Evolutionary conservation across 176 grass and related monocot species (phyloP), one percentile per base, ranked within the genome.

Genomic region (Hordeum marinum): DNA sequence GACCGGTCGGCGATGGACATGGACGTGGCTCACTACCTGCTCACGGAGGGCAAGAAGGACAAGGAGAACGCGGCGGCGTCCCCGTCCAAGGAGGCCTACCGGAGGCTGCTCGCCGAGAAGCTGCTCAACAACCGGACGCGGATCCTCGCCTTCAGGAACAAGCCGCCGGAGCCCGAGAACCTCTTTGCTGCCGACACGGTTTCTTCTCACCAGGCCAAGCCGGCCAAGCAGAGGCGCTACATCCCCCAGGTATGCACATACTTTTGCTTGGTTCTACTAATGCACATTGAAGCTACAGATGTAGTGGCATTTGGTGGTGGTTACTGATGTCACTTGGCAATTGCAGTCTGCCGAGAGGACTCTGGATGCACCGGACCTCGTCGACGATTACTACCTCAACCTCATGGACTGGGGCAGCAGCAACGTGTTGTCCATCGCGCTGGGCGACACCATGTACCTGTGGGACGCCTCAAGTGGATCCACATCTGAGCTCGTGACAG

Each of bases 101-200:
- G 89, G 76, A 94, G 78, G 89, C 84, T 94, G 64, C 92, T 94
- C 9, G 89, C 89, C 1, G 89, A 91, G 86, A 94, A 89, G 80
- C 87, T 94, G 42, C 81, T 94, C 58, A 94, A 87, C 83, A 89
- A 91, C 72, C 82, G 92, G 78, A 89, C 86, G 3, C 71, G 92
- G 75, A 94, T 94, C 67, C 87, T 94, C 31, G 75, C 89, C 63
- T 94, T 94, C 81, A 80, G 90, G 76, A 94, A 91, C 81, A 94
- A 89, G 84, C 92, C 87, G 0, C 92, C 83, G 25, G 89, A 59
- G 6, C 84, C 89, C 0, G 92, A 94, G 85, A 90, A 69, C 12
- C 60, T 80, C 29, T 85, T 78, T 6, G 39, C 74, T 24, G 31
- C 84, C 11, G 84, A 89, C 5, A 11, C 39, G 3, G 66, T 74